A percentile compares a stretch with the other conserved stretches of the same genome.
These are phyloP conservation scores for Teunomyces funiuensis DNA, from an alignment of 805 yeast genomes.

Conservation along the genomic window DNA sequence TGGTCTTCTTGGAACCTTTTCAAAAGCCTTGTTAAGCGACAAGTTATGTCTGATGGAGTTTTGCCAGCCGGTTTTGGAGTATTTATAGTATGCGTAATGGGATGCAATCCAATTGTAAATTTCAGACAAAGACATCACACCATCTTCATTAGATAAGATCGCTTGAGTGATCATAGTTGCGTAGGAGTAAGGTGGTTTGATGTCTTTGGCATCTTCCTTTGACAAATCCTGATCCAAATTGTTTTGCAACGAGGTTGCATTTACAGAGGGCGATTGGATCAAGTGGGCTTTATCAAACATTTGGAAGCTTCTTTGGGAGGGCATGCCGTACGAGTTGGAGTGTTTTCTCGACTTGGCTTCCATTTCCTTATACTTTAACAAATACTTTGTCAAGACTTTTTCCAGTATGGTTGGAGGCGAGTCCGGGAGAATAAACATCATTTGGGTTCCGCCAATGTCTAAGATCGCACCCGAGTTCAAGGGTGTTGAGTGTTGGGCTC, in stretches of 20 bases:
- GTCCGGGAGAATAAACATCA: slow-evolving; percentile 98
- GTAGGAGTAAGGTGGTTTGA: slow-evolving; percentile 95
- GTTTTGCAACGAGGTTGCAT: slow-evolving; percentile 45
- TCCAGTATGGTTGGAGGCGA: slow-evolving; percentile 68
- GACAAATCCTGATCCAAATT: slow-evolving; percentile 65
- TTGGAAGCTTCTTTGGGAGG: slow-evolving; percentile 45
- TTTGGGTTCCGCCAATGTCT: slow-evolving; percentile 96
- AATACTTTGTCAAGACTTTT: slow-evolving; percentile 41
- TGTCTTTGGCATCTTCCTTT: slow-evolving; percentile 86
- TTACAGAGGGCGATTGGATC: slow-evolving; percentile 37
- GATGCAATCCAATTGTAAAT: slow-evolving; percentile 88
- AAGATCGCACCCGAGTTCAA: slow-evolving; percentile 85
- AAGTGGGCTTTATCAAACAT: slow-evolving; percentile 48
- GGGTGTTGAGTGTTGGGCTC: slow-evolving; percentile 50
- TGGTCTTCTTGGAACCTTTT: slow-evolving; percentile 92
- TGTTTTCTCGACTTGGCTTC: slow-evolving; percentile 20
- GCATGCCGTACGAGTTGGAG: slow-evolving; percentile 1
- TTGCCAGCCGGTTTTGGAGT: slow-evolving; percentile 96
- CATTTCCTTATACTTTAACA: slow-evolving; percentile 30
- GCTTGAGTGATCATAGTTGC: slow-evolving; percentile 99
- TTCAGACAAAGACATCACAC: slow-evolving; percentile 84
- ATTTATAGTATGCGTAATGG: slow-evolving; percentile 89
- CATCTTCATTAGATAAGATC: slow-evolving; percentile 82
- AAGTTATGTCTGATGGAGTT: slow-evolving; percentile 94
- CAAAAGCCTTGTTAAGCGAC: slow-evolving; percentile 94